Conservation (phyloP, 2,329 filamentous ascomycete species). For the Pestalotiopsis sp. region DNA sequence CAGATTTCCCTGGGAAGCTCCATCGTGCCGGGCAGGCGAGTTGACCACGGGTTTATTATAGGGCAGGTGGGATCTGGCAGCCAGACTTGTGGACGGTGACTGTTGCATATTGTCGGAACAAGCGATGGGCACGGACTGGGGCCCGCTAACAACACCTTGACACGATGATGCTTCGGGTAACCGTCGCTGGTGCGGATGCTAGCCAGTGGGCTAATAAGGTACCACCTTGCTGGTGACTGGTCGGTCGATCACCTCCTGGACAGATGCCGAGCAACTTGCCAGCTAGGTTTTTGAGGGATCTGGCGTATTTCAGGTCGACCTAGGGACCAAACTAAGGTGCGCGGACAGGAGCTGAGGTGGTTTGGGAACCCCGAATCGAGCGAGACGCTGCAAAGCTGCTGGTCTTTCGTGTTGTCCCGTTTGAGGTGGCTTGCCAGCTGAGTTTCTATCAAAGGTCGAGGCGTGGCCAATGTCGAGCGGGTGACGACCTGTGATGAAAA, state of each 20-base stretch:
- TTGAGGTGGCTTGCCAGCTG: neutral
- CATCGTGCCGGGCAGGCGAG: slow-evolving; percentile 18
- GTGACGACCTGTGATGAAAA: neutral
- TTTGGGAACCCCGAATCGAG: neutral
- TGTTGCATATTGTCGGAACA: neutral
- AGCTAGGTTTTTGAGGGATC: neutral
- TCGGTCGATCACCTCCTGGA: neutral
- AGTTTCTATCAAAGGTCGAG: neutral
- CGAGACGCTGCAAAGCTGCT: neutral
- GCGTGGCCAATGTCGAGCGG: neutral
- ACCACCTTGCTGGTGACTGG: neutral
- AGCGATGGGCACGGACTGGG: slow-evolving; percentile 10
- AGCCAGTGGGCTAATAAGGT: neutral
- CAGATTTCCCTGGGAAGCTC: slow-evolving; percentile 10
- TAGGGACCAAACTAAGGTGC: neutral
- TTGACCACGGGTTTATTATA: slow-evolving; percentile 19
- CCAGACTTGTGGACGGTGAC: neutral
- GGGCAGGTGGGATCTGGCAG: slow-evolving; percentile 3
- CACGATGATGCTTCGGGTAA: neutral
- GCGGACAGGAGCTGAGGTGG: neutral
- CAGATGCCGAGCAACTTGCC: neutral
- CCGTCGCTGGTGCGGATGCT: neutral
- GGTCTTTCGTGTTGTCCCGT: neutral
- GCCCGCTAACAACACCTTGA: neutral
- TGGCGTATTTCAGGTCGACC: neutral